phyloP scores from a whole-genome alignment of 768 basidiomycete genomes.

The Xerocomellus amylosporus region DNA sequence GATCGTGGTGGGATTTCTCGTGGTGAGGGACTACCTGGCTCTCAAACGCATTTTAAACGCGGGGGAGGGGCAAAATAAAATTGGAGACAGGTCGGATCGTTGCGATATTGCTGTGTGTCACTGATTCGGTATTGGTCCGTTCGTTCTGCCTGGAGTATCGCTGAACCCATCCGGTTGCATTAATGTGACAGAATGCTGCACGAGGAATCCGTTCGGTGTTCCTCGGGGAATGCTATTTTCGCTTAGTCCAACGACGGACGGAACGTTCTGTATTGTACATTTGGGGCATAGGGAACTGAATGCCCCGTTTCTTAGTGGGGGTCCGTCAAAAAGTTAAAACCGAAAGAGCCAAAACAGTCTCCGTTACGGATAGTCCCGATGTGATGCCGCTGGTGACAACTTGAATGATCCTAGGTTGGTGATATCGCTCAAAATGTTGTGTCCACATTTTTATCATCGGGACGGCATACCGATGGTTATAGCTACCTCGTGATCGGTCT shows the following conservation, averaged over 20 bases:
- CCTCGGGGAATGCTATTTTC: slow-evolving; percentile 33
- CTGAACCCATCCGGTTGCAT: slow-evolving; percentile 18
- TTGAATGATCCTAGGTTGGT: slow-evolving; percentile 16
- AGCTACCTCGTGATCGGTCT: slow-evolving; percentile 3
- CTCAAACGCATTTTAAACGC: slow-evolving; percentile 26
- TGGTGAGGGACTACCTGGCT: background rate
- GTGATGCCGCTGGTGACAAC: slow-evolving; percentile 6
- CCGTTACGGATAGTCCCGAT: slow-evolving; percentile 24
- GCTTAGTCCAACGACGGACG: slow-evolving; percentile 12
- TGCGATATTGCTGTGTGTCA: slow-evolving; percentile 23
- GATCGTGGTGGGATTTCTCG: slow-evolving; percentile 18
- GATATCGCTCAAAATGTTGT: slow-evolving; percentile 11
- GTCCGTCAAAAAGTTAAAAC: slow-evolving; percentile 35
- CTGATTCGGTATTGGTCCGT: slow-evolving; percentile 25
- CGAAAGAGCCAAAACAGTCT: slow-evolving; percentile 34
- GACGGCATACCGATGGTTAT: slow-evolving; percentile 24
- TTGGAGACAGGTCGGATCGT: slow-evolving; percentile 24
- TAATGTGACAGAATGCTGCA: slow-evolving; percentile 24
- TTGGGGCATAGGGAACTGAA: slow-evolving; percentile 20
- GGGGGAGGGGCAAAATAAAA: slow-evolving; percentile 14
- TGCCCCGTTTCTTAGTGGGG: slow-evolving; percentile 14
- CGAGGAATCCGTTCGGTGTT: slow-evolving; percentile 29
- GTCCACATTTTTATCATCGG: slow-evolving; percentile 18
- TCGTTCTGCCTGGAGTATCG: slow-evolving; percentile 19
- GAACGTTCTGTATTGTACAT: slow-evolving; percentile 19